These are phyloP conservation scores for Asterophora lycoperdoides DNA, from an alignment of 768 basidiomycete genomes.

Conservation along the genomic window DNA sequence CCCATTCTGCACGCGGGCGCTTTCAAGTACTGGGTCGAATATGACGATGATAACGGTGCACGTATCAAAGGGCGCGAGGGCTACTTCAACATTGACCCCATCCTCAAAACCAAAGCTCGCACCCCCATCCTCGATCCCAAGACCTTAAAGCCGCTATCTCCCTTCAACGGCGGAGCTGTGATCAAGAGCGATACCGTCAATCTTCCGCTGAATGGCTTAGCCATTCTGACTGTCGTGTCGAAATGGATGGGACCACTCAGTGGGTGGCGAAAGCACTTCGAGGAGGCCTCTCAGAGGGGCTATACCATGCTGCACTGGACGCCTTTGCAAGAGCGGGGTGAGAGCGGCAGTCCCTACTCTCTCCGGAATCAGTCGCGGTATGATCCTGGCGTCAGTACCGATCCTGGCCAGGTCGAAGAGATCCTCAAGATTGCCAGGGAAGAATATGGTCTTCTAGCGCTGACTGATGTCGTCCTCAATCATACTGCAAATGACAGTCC, in stretches of 20 bases:
- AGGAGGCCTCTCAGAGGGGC: slow-evolving; percentile 81
- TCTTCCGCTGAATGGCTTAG: slow-evolving; percentile 82
- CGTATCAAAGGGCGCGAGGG: slow-evolving; percentile 82
- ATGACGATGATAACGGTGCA: slow-evolving; percentile 60
- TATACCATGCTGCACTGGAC: slow-evolving; percentile 99
- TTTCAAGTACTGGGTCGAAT: slow-evolving; percentile 93
- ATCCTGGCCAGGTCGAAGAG: slow-evolving; percentile 55
- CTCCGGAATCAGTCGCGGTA: slow-evolving; percentile 85
- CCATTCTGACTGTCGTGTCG: slow-evolving; percentile 86
- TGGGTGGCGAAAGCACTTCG: slow-evolving; percentile 76
- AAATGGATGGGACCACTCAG: slow-evolving; percentile 95
- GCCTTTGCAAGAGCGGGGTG: slow-evolving; percentile 88
- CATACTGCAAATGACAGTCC: slow-evolving; percentile 93
- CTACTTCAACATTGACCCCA: slow-evolving; percentile 95
- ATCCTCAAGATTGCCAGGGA: slow-evolving; percentile 68
- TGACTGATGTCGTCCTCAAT: slow-evolving; percentile 96
- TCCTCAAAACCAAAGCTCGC: slow-evolving; percentile 72
- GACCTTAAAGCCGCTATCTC: slow-evolving; percentile 43
- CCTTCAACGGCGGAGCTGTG: slow-evolving; percentile 46
- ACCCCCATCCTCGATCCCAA: slow-evolving; percentile 64
- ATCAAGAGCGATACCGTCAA: slow-evolving; percentile 51
- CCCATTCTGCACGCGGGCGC: slow-evolving; percentile 97
- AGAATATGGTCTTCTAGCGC: slow-evolving; percentile 81
- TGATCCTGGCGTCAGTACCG: slow-evolving; percentile 67
- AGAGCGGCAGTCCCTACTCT: slow-evolving; percentile 89